Percentiles rank a stretch among this genome's conserved stretches.
These are phyloP conservation scores for Hypoxylon sp. DNA, from an alignment of 2,329 filamentous ascomycete genomes.

Conservation along the genomic window DNA sequence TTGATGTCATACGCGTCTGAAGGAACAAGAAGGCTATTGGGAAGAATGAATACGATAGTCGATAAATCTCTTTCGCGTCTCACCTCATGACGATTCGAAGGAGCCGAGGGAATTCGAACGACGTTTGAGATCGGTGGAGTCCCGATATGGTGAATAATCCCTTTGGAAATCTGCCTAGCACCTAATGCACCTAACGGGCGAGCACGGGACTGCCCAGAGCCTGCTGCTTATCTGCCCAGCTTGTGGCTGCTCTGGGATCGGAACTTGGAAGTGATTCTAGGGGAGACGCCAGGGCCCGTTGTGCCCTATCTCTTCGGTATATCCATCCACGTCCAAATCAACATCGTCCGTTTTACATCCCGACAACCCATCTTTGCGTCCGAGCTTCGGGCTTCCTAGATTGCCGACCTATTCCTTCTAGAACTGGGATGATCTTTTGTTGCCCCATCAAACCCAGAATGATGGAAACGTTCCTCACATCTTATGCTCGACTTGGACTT, in stretches of 20 bases:
- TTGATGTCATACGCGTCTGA: neutral
- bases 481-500: neutral
- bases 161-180: neutral
- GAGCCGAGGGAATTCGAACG: conserved; percentile 18
- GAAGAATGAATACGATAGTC: neutral
- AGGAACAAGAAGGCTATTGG: neutral
- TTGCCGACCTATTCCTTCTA: conserved; percentile 16
- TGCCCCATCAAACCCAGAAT: conserved; percentile 5
- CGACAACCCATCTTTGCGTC: neutral
- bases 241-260: neutral
- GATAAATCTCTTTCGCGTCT: neutral
- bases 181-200: neutral
- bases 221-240: no score
- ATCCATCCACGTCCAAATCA: neutral
- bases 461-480: conserved; percentile 2
- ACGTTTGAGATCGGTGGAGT: conserved; percentile 30
- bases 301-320: neutral
- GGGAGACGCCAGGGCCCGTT: neutral
- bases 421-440: conserved; percentile 6
- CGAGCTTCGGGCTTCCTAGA: conserved; percentile 19
- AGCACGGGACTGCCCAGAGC: no score
- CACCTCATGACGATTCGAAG: conserved; percentile 18
- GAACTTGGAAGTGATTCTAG: conserved; percentile 22
- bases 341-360: neutral
- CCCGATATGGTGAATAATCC: conserved; percentile 13